Evolutionary conservation across 2,329 filamentous ascomycete genomes (phyloP), one percentile per base, ranked within the genome.

Genomic region (Colletotrichum nymphaeae): DNA sequence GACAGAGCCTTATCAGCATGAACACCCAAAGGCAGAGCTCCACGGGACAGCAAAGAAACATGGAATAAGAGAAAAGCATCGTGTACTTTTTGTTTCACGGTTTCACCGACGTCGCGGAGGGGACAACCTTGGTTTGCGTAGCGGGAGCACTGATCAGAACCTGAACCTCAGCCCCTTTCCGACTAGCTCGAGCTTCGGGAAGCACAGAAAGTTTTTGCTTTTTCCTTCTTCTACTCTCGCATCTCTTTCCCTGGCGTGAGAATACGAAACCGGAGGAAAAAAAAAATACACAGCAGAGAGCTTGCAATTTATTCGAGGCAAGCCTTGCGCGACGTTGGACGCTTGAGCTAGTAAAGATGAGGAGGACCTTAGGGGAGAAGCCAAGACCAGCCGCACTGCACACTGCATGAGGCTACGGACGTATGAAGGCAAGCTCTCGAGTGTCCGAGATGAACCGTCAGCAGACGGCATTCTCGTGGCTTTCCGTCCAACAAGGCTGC

Each of bases 221-320:
- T 32, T 58, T 35, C 14, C 68, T 19, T 32, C 24, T 49, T 2
- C 30, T 26, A 22, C 42, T 49, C 42, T n/a, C 42, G 42, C 42
- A 19, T 49, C 42, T 49, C 42, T 49, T 49, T 49, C 42, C 19
- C 42, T 49, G 42, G n/a, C 3, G 42, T n/a, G 46, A 26, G 8
- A 46, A 7, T 42, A 53, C 12, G 46, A 55, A 22, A 46, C n/a
- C 42, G n/a, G 24, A 46, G 22, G 22, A n/a, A 63, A 30, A 32
- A 63, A 32, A 32, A 63, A 16, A 42, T 5, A 42, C 37, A 42
- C 37, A 42, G 42, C 42, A 49, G 42, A 32, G 7, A n/a, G 19
- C 30, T 30, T 37, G 69, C 22, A 73, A 70, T 73, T 30, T 65
- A 57, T 19, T 9, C 16, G 57, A 35, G 69, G n/a, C 70, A 55